Evolutionary conservation across 2,329 filamentous ascomycete species (phyloP).

Genomic region (Cytospora piceicola): DNA sequence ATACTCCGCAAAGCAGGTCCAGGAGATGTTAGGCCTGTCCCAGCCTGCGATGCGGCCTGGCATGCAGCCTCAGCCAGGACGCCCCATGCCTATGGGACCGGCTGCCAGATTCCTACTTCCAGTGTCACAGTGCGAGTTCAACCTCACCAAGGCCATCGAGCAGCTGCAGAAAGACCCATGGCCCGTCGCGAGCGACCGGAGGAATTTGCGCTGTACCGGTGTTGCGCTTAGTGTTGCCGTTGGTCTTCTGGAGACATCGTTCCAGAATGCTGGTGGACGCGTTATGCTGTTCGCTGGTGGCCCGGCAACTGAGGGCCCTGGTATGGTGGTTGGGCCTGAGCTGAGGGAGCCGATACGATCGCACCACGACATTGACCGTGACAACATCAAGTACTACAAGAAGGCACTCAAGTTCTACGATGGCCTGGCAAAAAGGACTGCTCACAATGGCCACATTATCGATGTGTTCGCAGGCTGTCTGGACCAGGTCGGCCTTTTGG

Average conservation of each 20-base stretch:
- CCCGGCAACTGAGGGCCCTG: slow-evolving; percentile 91
- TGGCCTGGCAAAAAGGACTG: slow-evolving; percentile 86
- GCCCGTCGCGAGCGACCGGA: slow-evolving; percentile 92
- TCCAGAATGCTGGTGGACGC: slow-evolving; percentile 91
- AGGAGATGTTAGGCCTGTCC: slow-evolving; percentile 93
- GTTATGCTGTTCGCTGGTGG: slow-evolving; percentile 98
- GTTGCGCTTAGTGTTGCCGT: slow-evolving; percentile 96
- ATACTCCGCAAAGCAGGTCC: slow-evolving; percentile 97
- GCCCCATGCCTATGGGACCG: slow-evolving; percentile 75
- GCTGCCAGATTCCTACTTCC: slow-evolving; percentile 90
- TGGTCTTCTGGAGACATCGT: slow-evolving; percentile 89
- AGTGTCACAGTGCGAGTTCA: slow-evolving; percentile 94
- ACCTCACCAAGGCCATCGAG: slow-evolving; percentile 94
- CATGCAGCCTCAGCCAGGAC: slow-evolving; percentile 72
- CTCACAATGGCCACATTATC: slow-evolving; percentile 95
- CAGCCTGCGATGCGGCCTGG: slow-evolving; percentile 74
- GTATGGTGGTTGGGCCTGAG: slow-evolving; percentile 95
- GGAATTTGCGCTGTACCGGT: slow-evolving; percentile 88
- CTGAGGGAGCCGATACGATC: slow-evolving; percentile 95
- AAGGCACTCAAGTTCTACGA: slow-evolving; percentile 99
- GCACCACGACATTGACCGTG: slow-evolving; percentile 97
- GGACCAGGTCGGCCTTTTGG: slow-evolving; percentile 93
- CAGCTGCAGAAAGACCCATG: slow-evolving; percentile 96
- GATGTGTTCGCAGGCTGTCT: slow-evolving; percentile 98
- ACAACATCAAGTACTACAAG: slow-evolving; percentile 99